Conservation (phyloP, 129 eudicot species). For the Kitagawia praeruptora region DNA sequence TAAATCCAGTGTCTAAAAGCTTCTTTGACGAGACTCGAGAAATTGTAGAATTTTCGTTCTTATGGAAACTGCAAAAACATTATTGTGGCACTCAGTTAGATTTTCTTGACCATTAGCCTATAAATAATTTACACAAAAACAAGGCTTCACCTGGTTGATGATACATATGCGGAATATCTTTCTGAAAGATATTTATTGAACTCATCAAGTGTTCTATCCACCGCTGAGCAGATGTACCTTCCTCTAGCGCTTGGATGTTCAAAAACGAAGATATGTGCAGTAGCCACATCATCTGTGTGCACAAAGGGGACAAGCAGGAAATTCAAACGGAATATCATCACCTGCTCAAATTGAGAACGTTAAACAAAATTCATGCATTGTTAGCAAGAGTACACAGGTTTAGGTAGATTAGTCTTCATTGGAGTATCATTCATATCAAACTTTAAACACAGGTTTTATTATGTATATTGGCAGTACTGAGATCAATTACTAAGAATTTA, state of each 20-base stretch:
- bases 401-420: too few relatives aligned
- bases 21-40: slow-evolving; percentile 16
- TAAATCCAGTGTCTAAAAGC: slow-evolving; percentile 28
- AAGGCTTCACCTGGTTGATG: slow-evolving; percentile 8
- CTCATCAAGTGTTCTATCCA: slow-evolving; percentile 25
- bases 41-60: background rate
- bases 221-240: slow-evolving; percentile 48
- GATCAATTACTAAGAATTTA: too few relatives aligned
- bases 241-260: slow-evolving; percentile 43
- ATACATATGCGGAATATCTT: slow-evolving; percentile 22
- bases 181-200: slow-evolving; percentile 9
- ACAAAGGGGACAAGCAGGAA: slow-evolving; percentile 20
- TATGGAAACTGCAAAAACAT: slow-evolving; percentile 8
- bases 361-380: background rate
- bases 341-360: slow-evolving; percentile 16
- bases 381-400: too few relatives aligned
- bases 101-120: too few relatives aligned
- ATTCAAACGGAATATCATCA: slow-evolving; percentile 17
- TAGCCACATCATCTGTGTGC: slow-evolving; percentile 49
- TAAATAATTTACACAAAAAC: background rate
- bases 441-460: too few relatives aligned
- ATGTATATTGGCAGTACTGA: too few relatives aligned
- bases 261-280: slow-evolving; percentile 43
- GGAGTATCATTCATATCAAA: too few relatives aligned
- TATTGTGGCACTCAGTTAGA: background rate